Percentiles rank a stretch among this genome's conserved stretches.
phyloP scores from a whole-genome alignment of 495 filamentous ascomycete genomes.

The Achaetomiella virescens region DNA sequence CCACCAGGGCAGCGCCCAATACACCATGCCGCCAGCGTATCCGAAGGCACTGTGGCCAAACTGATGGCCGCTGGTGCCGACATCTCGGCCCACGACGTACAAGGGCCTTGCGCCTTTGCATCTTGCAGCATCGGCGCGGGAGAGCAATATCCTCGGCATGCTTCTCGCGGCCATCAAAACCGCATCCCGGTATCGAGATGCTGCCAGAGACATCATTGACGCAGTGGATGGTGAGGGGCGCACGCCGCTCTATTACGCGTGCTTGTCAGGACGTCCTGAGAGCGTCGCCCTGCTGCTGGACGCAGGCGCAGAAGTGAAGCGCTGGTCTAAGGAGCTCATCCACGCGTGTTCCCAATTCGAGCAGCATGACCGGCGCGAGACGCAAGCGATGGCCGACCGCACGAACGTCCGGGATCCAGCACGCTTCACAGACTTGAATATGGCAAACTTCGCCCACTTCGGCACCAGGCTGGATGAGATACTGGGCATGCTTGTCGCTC shows the following conservation, averaged over 20 bases:
- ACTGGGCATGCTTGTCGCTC: constrained; percentile 13
- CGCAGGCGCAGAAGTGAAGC: constrained; percentile 27
- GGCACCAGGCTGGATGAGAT: constrained; percentile 21
- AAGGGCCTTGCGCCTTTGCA: constrained; percentile 36
- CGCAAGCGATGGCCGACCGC: not conserved
- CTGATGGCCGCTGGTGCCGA: constrained; percentile 36
- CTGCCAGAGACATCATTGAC: constrained; percentile 14
- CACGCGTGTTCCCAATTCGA: constrained; percentile 19
- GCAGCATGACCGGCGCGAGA: constrained; percentile 1
- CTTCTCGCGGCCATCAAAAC: constrained; percentile 26
- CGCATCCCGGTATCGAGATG: constrained; percentile 1
- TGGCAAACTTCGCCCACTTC: not conserved
- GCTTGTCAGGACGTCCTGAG: constrained; percentile 32
- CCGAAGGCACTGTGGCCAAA: constrained; percentile 24
- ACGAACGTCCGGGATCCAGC: not conserved
- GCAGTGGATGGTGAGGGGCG: constrained; percentile 11
- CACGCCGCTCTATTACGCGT: constrained; percentile 34
- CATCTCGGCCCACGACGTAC: constrained; percentile 18
- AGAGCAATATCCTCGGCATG: constrained; percentile 35
- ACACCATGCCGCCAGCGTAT: constrained; percentile 32
- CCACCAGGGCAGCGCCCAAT: constrained; percentile 16
- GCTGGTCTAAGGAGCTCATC: constrained; percentile 12
- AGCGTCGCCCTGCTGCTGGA: constrained; percentile 30
- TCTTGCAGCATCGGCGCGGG: constrained; percentile 31
- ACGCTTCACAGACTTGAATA: not conserved